Conservation (phyloP, 2,329 filamentous ascomycete genomes). For the Cordyceps cateniannulata region DNA sequence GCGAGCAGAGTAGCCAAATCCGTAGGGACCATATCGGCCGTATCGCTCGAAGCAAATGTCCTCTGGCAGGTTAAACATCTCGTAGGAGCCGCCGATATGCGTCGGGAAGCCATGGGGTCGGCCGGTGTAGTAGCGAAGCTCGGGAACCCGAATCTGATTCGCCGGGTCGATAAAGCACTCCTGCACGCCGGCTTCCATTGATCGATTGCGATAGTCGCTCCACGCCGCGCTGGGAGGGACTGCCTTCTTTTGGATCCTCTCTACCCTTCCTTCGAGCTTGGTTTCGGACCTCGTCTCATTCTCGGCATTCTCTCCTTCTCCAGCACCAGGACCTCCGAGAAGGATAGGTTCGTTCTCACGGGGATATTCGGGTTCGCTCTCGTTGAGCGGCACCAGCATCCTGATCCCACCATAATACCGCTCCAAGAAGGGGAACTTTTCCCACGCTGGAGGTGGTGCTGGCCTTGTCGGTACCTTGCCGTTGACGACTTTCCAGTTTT, state of each 20-base stretch:
- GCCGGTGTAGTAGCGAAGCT: conserved; percentile 67
- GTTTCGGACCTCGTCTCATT: conserved; percentile 13
- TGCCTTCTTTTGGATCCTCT: conserved; percentile 14
- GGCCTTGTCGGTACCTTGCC: conserved; percentile 38
- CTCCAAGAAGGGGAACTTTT: conserved; percentile 76
- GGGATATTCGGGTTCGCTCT: conserved; percentile 80
- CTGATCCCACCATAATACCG: conserved; percentile 87
- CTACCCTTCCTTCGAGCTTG: conserved; percentile 15
- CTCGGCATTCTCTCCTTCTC: not conserved
- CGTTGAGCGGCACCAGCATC: conserved; percentile 55
- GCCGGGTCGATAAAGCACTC: conserved; percentile 74
- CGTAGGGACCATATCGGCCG: conserved; percentile 82
- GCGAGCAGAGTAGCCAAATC: conserved; percentile 73
- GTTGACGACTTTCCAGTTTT: conserved; percentile 57
- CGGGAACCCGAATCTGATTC: conserved; percentile 59
- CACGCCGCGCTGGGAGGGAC: conserved; percentile 26
- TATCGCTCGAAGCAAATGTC: conserved; percentile 92
- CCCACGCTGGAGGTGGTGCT: conserved; percentile 66
- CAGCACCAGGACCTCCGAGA: conserved; percentile 10
- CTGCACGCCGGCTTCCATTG: conserved; percentile 46
- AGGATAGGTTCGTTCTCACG: conserved; percentile 48
- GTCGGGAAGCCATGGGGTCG: conserved; percentile 80
- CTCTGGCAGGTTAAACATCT: conserved; percentile 68
- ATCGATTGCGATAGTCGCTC: conserved; percentile 27
- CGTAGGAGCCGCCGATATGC: conserved; percentile 79